Evolutionary conservation across 2,329 filamentous ascomycete genomes (phyloP).

Genomic region (Phoma sp.): DNA sequence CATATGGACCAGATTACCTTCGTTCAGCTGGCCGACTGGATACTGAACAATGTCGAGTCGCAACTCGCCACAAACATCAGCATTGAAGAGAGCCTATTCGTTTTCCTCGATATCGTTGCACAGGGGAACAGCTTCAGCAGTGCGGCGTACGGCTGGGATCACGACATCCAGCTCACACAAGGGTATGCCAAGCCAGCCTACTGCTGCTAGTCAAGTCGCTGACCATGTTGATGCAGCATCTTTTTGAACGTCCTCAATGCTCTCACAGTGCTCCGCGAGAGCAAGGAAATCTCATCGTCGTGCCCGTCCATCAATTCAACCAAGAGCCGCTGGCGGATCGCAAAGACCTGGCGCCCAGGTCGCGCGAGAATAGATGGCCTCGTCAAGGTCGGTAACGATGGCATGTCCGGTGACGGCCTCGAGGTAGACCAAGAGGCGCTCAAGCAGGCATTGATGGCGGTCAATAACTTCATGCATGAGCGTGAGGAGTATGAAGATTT

Average conservation of each 20-base stretch:
- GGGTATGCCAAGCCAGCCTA: slow-evolving; percentile 33
- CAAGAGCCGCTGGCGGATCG: slow-evolving; percentile 43
- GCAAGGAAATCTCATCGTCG: slow-evolving; percentile 39
- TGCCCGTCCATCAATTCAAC: slow-evolving; percentile 43
- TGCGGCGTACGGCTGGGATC: slow-evolving; percentile 44
- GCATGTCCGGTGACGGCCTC: slow-evolving; percentile 40
- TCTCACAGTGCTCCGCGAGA: slow-evolving; percentile 42
- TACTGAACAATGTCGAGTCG: slow-evolving; percentile 42
- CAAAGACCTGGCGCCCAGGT: slow-evolving; percentile 38
- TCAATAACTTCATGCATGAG: slow-evolving; percentile 51
- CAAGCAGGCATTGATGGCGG: slow-evolving; percentile 41
- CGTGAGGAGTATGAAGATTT: slow-evolving; percentile 36
- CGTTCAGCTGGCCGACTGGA: slow-evolving; percentile 49
- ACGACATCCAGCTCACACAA: slow-evolving; percentile 46
- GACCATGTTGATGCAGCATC: slow-evolving; percentile 35
- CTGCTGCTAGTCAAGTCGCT: slow-evolving; percentile 15
- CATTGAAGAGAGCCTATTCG: slow-evolving; percentile 48
- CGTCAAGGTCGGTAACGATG: slow-evolving; percentile 45
- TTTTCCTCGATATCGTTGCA: slow-evolving; percentile 49
- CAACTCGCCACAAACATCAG: slow-evolving; percentile 41
- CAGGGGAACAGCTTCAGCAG: slow-evolving; percentile 46
- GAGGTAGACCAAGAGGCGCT: slow-evolving; percentile 44
- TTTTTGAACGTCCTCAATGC: slow-evolving; percentile 47
- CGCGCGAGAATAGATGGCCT: slow-evolving; percentile 41
- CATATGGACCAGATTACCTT: slow-evolving; percentile 50